Percentiles rank a stretch among this genome's conserved stretches.
Evolutionary conservation across 2,329 filamentous ascomycete species (phyloP).

Genomic region (Colletotrichum zoysiae): DNA sequence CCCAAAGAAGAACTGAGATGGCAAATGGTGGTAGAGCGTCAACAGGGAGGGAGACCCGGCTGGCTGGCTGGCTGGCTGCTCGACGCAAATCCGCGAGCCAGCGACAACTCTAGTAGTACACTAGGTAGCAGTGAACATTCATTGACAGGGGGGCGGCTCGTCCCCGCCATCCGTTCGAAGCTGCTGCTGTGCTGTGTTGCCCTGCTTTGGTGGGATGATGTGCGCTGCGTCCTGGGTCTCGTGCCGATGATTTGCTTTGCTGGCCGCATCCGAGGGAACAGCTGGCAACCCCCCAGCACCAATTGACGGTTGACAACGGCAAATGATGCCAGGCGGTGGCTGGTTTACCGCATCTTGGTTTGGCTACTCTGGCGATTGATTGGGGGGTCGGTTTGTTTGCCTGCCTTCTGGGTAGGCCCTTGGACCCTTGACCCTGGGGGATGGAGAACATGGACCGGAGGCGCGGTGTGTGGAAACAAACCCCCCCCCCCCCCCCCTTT

Average conservation of each 20-base stretch:
- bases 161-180: slow-evolving; percentile 20
- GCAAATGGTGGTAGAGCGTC: neutral
- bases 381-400: neutral
- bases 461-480: neutral
- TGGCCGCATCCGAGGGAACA: slow-evolving; percentile 18
- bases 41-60: slow-evolving; percentile 4
- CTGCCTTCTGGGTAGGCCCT: slow-evolving; percentile 13
- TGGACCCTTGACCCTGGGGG: slow-evolving; percentile 24
- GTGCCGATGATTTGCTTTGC: slow-evolving; percentile 16
- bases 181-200: too few species aligned
- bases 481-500: too few species aligned
- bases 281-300: neutral
- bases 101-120: neutral
- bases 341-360: neutral
- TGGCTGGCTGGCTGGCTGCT: too few species aligned
- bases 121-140: neutral
- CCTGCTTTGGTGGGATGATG: slow-evolving; percentile 19
- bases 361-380: neutral
- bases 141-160: slow-evolving; percentile 6
- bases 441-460: slow-evolving; percentile 5
- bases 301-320: neutral
- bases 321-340: neutral
- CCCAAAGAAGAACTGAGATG: slow-evolving; percentile 1
- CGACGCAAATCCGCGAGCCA: neutral
- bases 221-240: neutral